A percentile compares a stretch with the other conserved stretches of the same genome.
These are phyloP conservation scores for Yamadazyma friedrichii DNA, from an alignment of 1,139 yeast genomes.

Conservation along the genomic window DNA sequence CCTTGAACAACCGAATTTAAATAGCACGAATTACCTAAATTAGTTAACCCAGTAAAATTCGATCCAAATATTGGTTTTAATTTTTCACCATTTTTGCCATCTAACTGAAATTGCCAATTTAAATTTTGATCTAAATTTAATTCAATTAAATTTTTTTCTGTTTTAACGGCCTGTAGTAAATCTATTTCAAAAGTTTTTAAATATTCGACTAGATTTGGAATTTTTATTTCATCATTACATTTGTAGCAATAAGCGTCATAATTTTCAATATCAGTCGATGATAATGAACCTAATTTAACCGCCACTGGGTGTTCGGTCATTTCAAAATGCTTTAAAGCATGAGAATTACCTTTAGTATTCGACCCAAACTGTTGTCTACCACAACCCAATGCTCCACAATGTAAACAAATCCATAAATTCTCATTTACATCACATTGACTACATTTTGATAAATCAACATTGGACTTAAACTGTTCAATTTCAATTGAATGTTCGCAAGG, in stretches of 20 bases:
- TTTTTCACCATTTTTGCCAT: conserved; percentile 66
- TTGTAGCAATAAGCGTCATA: conserved; percentile 85
- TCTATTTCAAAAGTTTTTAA: conserved; percentile 70
- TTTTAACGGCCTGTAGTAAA: conserved; percentile 52
- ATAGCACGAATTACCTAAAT: conserved; percentile 92
- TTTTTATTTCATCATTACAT: conserved; percentile 86
- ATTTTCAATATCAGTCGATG: conserved; percentile 50
- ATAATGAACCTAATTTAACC: conserved; percentile 84
- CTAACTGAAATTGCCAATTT: conserved; percentile 89
- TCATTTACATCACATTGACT: conserved; percentile 58
- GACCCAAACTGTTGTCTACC: conserved; percentile 88
- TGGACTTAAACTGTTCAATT: conserved; percentile 37
- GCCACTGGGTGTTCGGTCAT: conserved; percentile 71
- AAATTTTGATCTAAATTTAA: conserved; percentile 88
- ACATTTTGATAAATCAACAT: conserved; percentile 49
- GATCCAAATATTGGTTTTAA: conserved; percentile 65
- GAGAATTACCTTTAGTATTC: conserved; percentile 87
- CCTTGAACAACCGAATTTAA: conserved; percentile 79
- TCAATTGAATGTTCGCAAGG: conserved; percentile 75
- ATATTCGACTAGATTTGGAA: conserved; percentile 53
- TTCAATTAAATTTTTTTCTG: conserved; percentile 86
- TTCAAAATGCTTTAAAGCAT: conserved; percentile 73
- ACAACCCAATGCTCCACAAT: conserved; percentile 89
- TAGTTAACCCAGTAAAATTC: conserved; percentile 77
- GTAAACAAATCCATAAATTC: conserved; percentile 86